Conservation (phyloP, 1,284 basidiomycete species). For the Pterulicium gracile region DNA sequence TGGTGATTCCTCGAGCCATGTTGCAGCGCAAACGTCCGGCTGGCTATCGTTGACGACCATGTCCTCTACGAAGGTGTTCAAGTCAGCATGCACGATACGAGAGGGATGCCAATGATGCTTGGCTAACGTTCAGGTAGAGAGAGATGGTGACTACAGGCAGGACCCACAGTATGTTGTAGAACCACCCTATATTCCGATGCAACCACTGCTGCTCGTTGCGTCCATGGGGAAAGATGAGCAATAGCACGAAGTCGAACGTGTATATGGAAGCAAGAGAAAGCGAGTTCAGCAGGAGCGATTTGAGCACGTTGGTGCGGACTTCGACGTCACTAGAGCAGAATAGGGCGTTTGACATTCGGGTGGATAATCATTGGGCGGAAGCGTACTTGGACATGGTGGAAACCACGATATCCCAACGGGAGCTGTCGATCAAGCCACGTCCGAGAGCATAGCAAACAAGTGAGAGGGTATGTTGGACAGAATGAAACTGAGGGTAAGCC, state of each 20-base stretch:
- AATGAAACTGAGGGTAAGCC: slow-evolving; percentile 55
- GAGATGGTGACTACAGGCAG: slow-evolving; percentile 61
- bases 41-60: slow-evolving; percentile 65
- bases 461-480: slow-evolving; percentile 43
- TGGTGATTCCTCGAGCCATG: slow-evolving; percentile 41
- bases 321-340: slow-evolving; percentile 37
- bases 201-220: slow-evolving; percentile 52
- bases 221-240: slow-evolving; percentile 39
- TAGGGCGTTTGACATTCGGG: slow-evolving; percentile 8
- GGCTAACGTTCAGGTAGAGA: slow-evolving; percentile 61
- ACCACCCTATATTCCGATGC: slow-evolving; percentile 59
- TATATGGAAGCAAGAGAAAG: slow-evolving; percentile 63
- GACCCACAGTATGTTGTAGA: slow-evolving; percentile 68
- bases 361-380: slow-evolving; percentile 5
- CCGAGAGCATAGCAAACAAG: slow-evolving; percentile 50
- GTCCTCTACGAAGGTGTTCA: slow-evolving; percentile 35
- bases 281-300: slow-evolving; percentile 60
- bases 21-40: slow-evolving; percentile 54
- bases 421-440: slow-evolving; percentile 58
- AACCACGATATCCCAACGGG: slow-evolving; percentile 57
- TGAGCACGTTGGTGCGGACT: slow-evolving; percentile 60
- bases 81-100: background rate
- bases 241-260: slow-evolving; percentile 59
- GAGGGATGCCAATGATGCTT: background rate
- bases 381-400: slow-evolving; percentile 37